Percentiles rank a stretch among this genome's conserved stretches.
Conservation (phyloP, 495 filamentous ascomycete species). For the Elaphomyces granulatus region DNA sequence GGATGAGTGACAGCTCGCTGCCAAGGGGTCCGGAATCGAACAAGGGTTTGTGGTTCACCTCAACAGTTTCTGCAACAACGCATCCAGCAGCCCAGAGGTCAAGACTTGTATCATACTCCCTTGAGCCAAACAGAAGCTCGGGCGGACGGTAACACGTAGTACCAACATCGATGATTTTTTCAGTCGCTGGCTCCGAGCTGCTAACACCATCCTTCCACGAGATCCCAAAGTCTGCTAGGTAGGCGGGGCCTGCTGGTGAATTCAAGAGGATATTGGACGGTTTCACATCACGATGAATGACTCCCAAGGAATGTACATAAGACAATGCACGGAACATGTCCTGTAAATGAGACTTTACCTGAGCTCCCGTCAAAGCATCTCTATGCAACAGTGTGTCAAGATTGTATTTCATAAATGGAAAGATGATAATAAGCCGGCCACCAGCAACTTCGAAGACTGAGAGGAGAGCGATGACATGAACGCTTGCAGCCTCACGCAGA, state of each 20-base stretch:
- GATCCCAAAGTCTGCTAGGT: conserved; percentile 83
- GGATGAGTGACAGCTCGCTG: conserved; percentile 79
- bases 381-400: conserved; percentile 47
- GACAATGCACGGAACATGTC: conserved; percentile 60
- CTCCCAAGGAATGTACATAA: conserved; percentile 54
- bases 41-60: conserved; percentile 36
- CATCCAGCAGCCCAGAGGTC: conserved; percentile 89
- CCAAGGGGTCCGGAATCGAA: conserved; percentile 82
- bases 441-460: conserved; percentile 58
- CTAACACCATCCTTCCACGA: conserved; percentile 56
- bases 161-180: conserved; percentile 84
- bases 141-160: conserved; percentile 84
- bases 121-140: conserved; percentile 78
- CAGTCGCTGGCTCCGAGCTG: conserved; percentile 43
- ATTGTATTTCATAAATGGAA: conserved; percentile 67
- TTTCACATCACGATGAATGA: conserved; percentile 91
- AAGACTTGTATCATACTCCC: conserved; percentile 48
- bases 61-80: conserved; percentile 54
- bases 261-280: conserved; percentile 74
- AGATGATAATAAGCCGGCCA: conserved; percentile 58
- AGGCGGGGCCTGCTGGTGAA: conserved; percentile 51
- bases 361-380: conserved; percentile 26
- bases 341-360: conserved; percentile 36
- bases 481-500: conserved; percentile 33
- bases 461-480: conserved; percentile 51